Percentiles rank a stretch among this genome's conserved stretches.
Evolutionary conservation across 192 early-diverging fungal genomes (phyloP).

Genomic region (Rhizophagus clarus): DNA sequence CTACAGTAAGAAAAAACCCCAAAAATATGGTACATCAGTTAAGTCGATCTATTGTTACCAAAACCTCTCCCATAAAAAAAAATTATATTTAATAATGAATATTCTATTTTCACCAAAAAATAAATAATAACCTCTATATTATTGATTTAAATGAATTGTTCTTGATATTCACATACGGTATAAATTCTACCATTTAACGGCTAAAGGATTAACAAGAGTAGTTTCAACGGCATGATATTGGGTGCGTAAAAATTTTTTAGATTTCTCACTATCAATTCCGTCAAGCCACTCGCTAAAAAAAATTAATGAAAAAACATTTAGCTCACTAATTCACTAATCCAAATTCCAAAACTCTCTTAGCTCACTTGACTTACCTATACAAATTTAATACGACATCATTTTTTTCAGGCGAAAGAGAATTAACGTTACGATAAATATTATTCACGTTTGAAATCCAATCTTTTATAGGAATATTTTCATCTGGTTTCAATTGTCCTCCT

Average conservation of each 20-base stretch:
- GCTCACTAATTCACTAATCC: background rate
- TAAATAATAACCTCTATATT: too few relatives aligned
- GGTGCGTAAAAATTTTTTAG: constrained; percentile 70
- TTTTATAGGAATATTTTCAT: constrained; percentile 56
- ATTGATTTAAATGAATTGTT: too few relatives aligned
- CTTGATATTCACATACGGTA: too few relatives aligned
- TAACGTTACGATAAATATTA: constrained; percentile 60
- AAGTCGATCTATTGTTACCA: too few relatives aligned
- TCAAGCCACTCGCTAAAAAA: constrained; percentile 76
- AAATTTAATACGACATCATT: constrained; percentile 62
- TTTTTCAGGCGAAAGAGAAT: constrained; percentile 61
- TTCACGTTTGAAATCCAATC: constrained; percentile 78
- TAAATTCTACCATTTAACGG: constrained; percentile 74
- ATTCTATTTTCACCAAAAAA: too few relatives aligned
- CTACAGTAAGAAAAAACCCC: too few relatives aligned
- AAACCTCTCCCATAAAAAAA: too few relatives aligned
- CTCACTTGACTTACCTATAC: constrained; percentile 52
- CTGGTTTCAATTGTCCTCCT: constrained; percentile 87
- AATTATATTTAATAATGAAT: too few relatives aligned
- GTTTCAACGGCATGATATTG: constrained; percentile 84
- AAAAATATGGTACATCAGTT: too few relatives aligned
- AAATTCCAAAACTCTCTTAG: background rate
- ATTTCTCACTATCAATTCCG: constrained; percentile 64
- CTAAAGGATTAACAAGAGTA: constrained; percentile 69
- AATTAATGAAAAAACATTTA: background rate